Evolutionary conservation across 495 filamentous ascomycete species (phyloP).

Genomic region (Penicillium silybi): DNA sequence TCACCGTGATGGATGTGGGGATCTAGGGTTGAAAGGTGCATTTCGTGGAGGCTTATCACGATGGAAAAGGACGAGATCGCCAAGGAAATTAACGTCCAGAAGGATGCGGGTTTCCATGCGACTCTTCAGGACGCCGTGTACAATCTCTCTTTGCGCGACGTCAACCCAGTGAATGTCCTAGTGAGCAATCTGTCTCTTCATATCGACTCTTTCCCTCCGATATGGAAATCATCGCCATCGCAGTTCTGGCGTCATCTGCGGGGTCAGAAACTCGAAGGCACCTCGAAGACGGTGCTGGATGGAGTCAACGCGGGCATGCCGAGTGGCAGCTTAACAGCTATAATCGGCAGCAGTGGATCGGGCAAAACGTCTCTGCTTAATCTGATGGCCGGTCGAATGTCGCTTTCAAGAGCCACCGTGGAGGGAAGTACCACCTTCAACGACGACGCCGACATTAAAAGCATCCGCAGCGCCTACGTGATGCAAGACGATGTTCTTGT

Average conservation of each 20-base stretch:
- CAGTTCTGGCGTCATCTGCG: slow-evolving; percentile 21
- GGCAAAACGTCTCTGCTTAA: slow-evolving; percentile 73
- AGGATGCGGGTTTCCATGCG: slow-evolving; percentile 3
- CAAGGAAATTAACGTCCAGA: slow-evolving; percentile 10
- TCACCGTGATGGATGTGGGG: not conserved
- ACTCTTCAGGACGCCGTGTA: slow-evolving; percentile 12
- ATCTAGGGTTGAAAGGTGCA: not conserved
- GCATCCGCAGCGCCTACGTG: slow-evolving; percentile 62
- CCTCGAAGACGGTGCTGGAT: slow-evolving; percentile 44
- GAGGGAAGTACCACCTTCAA: slow-evolving; percentile 57
- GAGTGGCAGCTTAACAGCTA: slow-evolving; percentile 62
- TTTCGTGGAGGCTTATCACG: not conserved
- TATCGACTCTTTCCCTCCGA: slow-evolving; percentile 48
- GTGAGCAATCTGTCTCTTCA: slow-evolving; percentile 52
- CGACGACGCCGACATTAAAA: slow-evolving; percentile 45
- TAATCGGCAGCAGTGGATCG: slow-evolving; percentile 68
- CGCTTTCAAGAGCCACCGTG: slow-evolving; percentile 48
- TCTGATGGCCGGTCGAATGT: slow-evolving; percentile 61
- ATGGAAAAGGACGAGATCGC: slow-evolving; percentile 21
- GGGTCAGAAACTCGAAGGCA: slow-evolving; percentile 13
- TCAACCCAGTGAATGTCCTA: slow-evolving; percentile 55
- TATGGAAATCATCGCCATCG: slow-evolving; percentile 29
- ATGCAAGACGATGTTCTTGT: slow-evolving; percentile 74
- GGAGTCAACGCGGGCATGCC: slow-evolving; percentile 53
- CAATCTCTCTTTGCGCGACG: slow-evolving; percentile 54